Base-by-base conservation (phyloP, 164 flowering plant species). In the Vitis vinifera region DNA sequence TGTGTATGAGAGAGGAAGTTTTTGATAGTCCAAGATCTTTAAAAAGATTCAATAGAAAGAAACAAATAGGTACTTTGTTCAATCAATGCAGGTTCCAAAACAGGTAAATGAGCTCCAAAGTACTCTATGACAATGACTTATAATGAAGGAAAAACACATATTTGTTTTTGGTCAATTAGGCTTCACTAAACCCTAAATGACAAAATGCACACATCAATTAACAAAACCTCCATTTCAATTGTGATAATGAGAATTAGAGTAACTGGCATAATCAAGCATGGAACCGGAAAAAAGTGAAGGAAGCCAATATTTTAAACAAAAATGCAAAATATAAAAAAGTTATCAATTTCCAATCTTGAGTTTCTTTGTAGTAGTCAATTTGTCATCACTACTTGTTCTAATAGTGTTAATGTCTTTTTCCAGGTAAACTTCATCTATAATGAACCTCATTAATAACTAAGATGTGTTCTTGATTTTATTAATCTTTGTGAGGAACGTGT, bases 151-250 rank as follows among this genome's bases (percentile, higher is more conserved):
- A 78, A 77, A 70, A 74, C 2, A 73, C 76, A 86, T 76, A 85
- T 81, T 84, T 77, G 82, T 81, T 78, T 82, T 76, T 74, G 77
- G 82, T 80, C 78, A 81, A 82, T 79, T 81, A 72, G 69, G 85
- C 89, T 84, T 84, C 88, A 85, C 86, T 85, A 85, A 83, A 67
- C 81, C 92, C 85, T 83, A 84, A 71, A 83, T 79, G 81, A 82
- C 74, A 88, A 79, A 67, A 76, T 80, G 82, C 75, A 71, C 65
- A 66, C 67, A 77, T 29, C 65, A 71, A 81, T 85, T 73, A 83
- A 80, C 75, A 76, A 66, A 51, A 70, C 66, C 61, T 61, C 65
- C 64, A 60, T 51, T 68, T 55, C 62, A 63, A 64, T 2, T 27
- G 65, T 23, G 63, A 51, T 12, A 52, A 56, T 27, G 31, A 51